Evolutionary conservation across 1,139 yeast genomes (phyloP).

Genomic region (Yamadazyma oceani): DNA sequence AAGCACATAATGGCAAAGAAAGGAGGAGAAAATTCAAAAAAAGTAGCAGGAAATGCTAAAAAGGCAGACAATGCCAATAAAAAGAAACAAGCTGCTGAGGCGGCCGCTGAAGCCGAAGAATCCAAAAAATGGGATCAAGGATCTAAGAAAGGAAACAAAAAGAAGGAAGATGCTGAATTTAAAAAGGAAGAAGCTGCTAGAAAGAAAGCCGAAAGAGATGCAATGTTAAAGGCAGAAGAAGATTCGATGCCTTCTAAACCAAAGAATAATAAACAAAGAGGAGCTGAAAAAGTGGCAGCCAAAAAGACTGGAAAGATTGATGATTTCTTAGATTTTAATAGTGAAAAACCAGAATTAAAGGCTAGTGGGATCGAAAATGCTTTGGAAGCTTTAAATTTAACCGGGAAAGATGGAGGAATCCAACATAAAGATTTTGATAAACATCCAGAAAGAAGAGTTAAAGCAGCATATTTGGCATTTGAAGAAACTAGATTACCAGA

Average conservation of each 20-base stretch:
- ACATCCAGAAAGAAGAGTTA: constrained; percentile 87
- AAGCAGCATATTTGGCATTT: constrained; percentile 73
- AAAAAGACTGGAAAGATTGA: constrained; percentile 65
- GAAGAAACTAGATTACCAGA: constrained; percentile 76
- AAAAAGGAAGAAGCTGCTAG: constrained; percentile 65
- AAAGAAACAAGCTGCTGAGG: constrained; percentile 55
- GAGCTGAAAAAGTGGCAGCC: constrained; percentile 69
- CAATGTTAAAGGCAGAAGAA: constrained; percentile 62
- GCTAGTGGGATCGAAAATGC: constrained; percentile 82
- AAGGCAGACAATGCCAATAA: constrained; percentile 68
- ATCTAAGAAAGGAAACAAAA: constrained; percentile 65
- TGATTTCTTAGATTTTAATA: constrained; percentile 55
- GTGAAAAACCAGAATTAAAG: constrained; percentile 52
- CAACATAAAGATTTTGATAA: constrained; percentile 68
- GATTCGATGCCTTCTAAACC: constrained; percentile 62
- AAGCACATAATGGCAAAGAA: constrained; percentile 55
- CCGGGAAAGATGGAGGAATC: constrained; percentile 55
- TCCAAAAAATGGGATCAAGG: constrained; percentile 73
- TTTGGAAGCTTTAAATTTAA: constrained; percentile 71
- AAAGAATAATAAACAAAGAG: constrained; percentile 54
- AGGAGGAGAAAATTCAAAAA: constrained; percentile 58
- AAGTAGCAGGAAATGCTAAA: constrained; percentile 69
- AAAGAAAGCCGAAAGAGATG: constrained; percentile 65
- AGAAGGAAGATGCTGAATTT: constrained; percentile 63
- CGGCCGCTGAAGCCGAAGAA: constrained; percentile 53